Evolutionary conservation across 495 filamentous ascomycete genomes (phyloP).

Genomic region (Daldinia bambusicola): DNA sequence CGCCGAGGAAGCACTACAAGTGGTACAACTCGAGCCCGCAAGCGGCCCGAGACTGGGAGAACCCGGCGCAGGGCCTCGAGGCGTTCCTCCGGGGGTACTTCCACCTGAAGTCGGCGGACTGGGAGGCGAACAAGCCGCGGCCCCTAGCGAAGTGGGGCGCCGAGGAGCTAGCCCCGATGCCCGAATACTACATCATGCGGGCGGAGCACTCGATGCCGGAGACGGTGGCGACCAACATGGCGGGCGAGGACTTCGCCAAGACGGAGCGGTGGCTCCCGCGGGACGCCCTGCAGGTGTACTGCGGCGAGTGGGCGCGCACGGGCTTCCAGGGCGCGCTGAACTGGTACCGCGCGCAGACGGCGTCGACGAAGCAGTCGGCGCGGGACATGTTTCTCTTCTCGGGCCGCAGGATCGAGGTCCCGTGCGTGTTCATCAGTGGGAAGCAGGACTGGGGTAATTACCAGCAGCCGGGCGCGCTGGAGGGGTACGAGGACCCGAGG

Average conservation of each 20-base stretch:
- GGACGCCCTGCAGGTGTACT: constrained; percentile 69
- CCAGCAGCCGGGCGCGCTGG: constrained; percentile 71
- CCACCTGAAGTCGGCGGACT: constrained; percentile 73
- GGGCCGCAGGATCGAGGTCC: constrained; percentile 71
- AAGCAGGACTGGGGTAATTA: constrained; percentile 73
- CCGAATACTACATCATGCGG: constrained; percentile 76
- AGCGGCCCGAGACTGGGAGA: constrained; percentile 69
- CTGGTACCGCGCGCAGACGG: constrained; percentile 72
- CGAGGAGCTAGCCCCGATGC: constrained; percentile 65
- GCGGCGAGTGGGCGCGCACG: constrained; percentile 68
- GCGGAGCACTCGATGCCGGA: constrained; percentile 66
- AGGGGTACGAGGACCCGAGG: constrained; percentile 64
- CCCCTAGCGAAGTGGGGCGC: constrained; percentile 66
- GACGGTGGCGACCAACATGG: constrained; percentile 63
- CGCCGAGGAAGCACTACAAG: constrained; percentile 73
- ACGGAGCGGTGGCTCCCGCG: constrained; percentile 63
- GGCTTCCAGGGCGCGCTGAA: constrained; percentile 77
- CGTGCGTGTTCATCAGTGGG: constrained; percentile 68
- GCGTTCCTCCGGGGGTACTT: constrained; percentile 73
- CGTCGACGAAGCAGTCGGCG: constrained; percentile 52
- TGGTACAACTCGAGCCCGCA: constrained; percentile 71
- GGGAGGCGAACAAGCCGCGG: constrained; percentile 63
- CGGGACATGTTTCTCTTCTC: constrained; percentile 68
- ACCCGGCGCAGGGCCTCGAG: constrained; percentile 61
- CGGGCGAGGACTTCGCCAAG: constrained; percentile 52